Evolutionary conservation across 1,284 basidiomycete species (phyloP).

Genomic region (Ustilago trichophora): DNA sequence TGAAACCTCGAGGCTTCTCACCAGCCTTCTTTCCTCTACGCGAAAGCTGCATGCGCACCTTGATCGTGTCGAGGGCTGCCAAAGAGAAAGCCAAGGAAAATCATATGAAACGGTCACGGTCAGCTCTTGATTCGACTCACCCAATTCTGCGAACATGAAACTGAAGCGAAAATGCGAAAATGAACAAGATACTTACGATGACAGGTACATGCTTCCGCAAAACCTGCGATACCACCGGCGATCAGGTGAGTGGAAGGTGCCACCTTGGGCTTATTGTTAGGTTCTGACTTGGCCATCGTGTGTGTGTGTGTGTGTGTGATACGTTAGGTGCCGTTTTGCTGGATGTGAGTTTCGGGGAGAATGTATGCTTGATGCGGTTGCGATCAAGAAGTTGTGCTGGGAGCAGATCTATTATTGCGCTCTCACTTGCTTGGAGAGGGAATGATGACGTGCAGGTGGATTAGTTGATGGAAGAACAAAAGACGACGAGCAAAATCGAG

Average conservation of each 20-base stretch:
- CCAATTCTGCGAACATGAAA: too few relatives aligned
- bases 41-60: slow-evolving; percentile 91
- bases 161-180: too few relatives aligned
- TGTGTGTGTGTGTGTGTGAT: neutral
- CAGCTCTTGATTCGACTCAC: too few relatives aligned
- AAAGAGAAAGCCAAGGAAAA: too few relatives aligned
- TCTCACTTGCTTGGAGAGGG: too few relatives aligned
- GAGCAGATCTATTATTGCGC: too few relatives aligned
- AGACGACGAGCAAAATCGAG: neutral
- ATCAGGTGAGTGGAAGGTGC: slow-evolving; percentile 65
- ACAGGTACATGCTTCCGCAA: slow-evolving; percentile 66
- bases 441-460: too few relatives aligned
- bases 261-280: slow-evolving; percentile 62
- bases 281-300: slow-evolving; percentile 25
- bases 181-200: slow-evolving; percentile 57
- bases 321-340: neutral
- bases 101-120: too few relatives aligned
- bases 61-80: slow-evolving; percentile 84
- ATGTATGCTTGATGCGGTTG: slow-evolving; percentile 1
- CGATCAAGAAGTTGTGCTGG: neutral
- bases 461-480: neutral
- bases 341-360: neutral
- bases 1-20: slow-evolving; percentile 82
- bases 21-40: slow-evolving; percentile 53
- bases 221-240: slow-evolving; percentile 66